Base-by-base conservation (phyloP, 495 filamentous ascomycete genomes). In the Daldinia caldariorum region DNA sequence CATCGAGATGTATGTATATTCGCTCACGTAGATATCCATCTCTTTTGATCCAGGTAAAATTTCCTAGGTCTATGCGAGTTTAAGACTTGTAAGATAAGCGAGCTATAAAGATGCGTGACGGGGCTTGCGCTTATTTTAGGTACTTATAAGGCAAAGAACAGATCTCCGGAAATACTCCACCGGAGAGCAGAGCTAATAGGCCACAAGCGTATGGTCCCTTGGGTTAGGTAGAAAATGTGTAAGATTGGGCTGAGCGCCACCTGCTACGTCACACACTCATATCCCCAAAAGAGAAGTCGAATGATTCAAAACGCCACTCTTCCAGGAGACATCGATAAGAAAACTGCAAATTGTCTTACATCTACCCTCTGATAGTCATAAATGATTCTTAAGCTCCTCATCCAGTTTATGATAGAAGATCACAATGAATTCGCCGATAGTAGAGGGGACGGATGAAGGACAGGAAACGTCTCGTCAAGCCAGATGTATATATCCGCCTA, bases 241-340 rank as follows among this genome's bases (percentile, higher is more conserved):
- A 10, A 47, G 43, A 47, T 47, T 10, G 3, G 8, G 0, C 43
- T 22, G 43, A 47, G 4, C 20, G 43, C 43, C 43, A 22, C 20
- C 16, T 13, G 9, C 16, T 0, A 47, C 43, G 43, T 18, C 43
- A 47, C 43, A 47, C 18, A 10, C 18, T 5, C 3, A 6, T 2
- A 18, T 5, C 10, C 18, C 10, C 18, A 12, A 20, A 20, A 10
- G 10, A 4, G 43, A 22, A 4, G 43, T 47, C 43, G 43, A 47
- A 47, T 22, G 43, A 22, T 47, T 22, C 43, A 47, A 12, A 47
- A 47, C 43, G 43, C 43, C 43, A 47, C 43, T 10, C 43, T 12
- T 22, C 9, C n/a, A 18, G 16, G 16, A 47, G 1, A 47, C 18
- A 10, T 47, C 18, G 9, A 22, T 12, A 4, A 10, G 34, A 22